These are phyloP conservation scores for Boletus pseudo-olivaceus DNA, from an alignment of 768 basidiomycete genomes.

Conservation along the genomic window DNA sequence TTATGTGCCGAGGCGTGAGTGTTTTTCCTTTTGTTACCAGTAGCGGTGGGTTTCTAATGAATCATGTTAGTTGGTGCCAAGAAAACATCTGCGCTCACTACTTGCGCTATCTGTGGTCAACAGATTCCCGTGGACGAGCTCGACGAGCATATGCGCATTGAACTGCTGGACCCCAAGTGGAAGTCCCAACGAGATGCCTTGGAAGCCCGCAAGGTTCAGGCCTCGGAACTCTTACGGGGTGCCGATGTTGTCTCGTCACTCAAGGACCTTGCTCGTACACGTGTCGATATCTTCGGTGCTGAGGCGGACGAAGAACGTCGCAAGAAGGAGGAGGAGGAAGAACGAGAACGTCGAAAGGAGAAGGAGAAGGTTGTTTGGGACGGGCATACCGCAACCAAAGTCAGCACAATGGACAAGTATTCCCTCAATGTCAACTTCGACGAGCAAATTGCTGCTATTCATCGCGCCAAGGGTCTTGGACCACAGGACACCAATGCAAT, in stretches of 20 bases:
- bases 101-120: slow-evolving; percentile 93
- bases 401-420: slow-evolving; percentile 88
- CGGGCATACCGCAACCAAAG: slow-evolving; percentile 94
- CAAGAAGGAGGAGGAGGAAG: slow-evolving; percentile 83
- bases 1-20: slow-evolving; percentile 89
- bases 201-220: slow-evolving; percentile 87
- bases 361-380: slow-evolving; percentile 98
- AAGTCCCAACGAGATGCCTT: slow-evolving; percentile 89
- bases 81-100: slow-evolving; percentile 65
- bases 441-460: slow-evolving; percentile 97
- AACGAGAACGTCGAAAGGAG: slow-evolving; percentile 76
- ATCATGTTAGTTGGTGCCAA: slow-evolving; percentile 59
- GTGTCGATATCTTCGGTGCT: slow-evolving; percentile 96
- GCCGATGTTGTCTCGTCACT: slow-evolving; percentile 94
- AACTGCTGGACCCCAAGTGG: slow-evolving; percentile 96
- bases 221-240: slow-evolving; percentile 82
- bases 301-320: slow-evolving; percentile 90
- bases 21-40: not conserved
- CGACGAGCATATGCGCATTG: slow-evolving; percentile 97
- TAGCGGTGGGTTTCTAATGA: slow-evolving; percentile 6
- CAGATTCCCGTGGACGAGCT: slow-evolving; percentile 94
- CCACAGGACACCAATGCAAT: slow-evolving; percentile 78
- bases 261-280: slow-evolving; percentile 88
- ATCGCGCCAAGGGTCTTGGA: slow-evolving; percentile 86
- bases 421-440: slow-evolving; percentile 92